Evolutionary conservation across 306 rosid genomes (phyloP).

Genomic region (Rubus idaeus): DNA sequence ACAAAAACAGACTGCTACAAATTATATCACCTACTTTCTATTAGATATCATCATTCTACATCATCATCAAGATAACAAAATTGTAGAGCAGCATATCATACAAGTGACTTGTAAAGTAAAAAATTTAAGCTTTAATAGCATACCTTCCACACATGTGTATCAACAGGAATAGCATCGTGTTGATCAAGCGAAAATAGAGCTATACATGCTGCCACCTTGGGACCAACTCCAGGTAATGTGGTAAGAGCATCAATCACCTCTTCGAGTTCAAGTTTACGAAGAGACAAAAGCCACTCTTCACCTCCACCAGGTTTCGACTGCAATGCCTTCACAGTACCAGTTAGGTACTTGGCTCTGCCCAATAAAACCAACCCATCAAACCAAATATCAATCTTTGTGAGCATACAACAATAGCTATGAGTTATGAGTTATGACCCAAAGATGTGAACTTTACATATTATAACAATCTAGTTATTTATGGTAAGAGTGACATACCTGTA

Average conservation of each 20-base stretch:
- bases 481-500: conserved; percentile 52
- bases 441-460: background rate
- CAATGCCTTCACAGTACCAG: conserved; percentile 65
- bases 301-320: conserved; percentile 76
- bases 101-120: background rate
- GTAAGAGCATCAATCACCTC: conserved; percentile 60
- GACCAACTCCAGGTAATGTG: conserved; percentile 89
- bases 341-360: conserved; percentile 77
- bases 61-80: background rate
- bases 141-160: conserved; percentile 95
- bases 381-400: background rate
- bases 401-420: background rate
- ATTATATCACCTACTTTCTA: background rate
- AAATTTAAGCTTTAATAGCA: conserved; percentile 10
- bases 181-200: conserved; percentile 98
- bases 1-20: background rate
- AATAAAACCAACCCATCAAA: conserved; percentile 8
- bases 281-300: conserved; percentile 77
- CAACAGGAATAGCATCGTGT: conserved; percentile 93
- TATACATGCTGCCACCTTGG: conserved; percentile 93
- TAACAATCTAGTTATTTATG: background rate
- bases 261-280: conserved; percentile 59
- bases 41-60: background rate
- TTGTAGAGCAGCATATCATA: background rate
- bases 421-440: background rate